These are phyloP conservation scores for Mycena floridula DNA, from an alignment of 768 basidiomycete genomes.

Conservation along the genomic window DNA sequence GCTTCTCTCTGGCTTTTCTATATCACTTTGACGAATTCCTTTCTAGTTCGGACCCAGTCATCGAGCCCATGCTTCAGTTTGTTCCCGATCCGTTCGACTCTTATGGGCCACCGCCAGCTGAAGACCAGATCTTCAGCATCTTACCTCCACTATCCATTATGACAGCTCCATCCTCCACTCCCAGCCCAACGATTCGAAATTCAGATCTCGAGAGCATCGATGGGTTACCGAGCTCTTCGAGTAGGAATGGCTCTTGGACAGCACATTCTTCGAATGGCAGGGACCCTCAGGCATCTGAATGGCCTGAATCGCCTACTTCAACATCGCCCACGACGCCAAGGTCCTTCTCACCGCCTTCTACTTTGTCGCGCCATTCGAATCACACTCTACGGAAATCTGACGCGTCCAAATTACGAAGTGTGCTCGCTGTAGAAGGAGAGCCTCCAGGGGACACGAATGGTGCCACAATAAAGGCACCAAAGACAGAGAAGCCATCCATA, in stretches of 20 bases:
- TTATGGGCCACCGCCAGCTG: slow-evolving; percentile 81
- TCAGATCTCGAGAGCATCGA: slow-evolving; percentile 32
- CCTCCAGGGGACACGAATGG: background rate
- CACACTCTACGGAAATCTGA: slow-evolving; percentile 47
- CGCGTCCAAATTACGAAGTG: slow-evolving; percentile 64
- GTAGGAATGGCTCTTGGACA: slow-evolving; percentile 16
- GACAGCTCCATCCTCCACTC: slow-evolving; percentile 46
- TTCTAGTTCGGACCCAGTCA: slow-evolving; percentile 73
- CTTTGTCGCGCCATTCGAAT: slow-evolving; percentile 33
- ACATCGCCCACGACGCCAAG: slow-evolving; percentile 34
- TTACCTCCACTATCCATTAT: slow-evolving; percentile 81
- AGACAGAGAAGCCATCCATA: slow-evolving; percentile 15
- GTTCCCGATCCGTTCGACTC: slow-evolving; percentile 92
- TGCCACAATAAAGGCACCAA: slow-evolving; percentile 1
- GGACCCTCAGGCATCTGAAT: slow-evolving; percentile 50
- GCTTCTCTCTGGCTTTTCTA: slow-evolving; percentile 20
- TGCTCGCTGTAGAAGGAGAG: slow-evolving; percentile 73
- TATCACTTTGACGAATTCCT: slow-evolving; percentile 8
- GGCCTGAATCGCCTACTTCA: slow-evolving; percentile 43
- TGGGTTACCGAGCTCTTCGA: slow-evolving; percentile 25
- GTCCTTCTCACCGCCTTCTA: slow-evolving; percentile 44
- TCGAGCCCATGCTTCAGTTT: slow-evolving; percentile 86
- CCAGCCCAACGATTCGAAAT: slow-evolving; percentile 47
- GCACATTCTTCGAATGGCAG: background rate
- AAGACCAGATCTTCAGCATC: slow-evolving; percentile 91